phyloP scores from a whole-genome alignment of 2,329 filamentous ascomycete species.

The Cladobotryum protrusum region DNA sequence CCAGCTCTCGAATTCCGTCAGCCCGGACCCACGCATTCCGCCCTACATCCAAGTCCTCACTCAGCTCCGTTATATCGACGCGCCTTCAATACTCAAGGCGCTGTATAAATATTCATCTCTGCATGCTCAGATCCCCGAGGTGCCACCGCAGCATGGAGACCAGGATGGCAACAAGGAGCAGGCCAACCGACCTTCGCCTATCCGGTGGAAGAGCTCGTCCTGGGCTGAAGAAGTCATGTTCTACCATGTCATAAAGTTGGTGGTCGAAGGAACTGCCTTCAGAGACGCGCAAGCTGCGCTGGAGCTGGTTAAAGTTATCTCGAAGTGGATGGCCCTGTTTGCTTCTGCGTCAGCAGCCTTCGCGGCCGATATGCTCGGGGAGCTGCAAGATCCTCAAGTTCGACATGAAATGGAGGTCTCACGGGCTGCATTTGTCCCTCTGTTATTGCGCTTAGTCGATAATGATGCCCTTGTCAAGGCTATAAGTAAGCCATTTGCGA shows the following conservation, averaged over 20 bases:
- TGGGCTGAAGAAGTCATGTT: slow-evolving; percentile 82
- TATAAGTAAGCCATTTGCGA: slow-evolving; percentile 46
- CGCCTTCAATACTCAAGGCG: slow-evolving; percentile 47
- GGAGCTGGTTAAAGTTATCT: slow-evolving; percentile 43
- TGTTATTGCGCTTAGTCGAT: slow-evolving; percentile 57
- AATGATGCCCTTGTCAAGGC: slow-evolving; percentile 49
- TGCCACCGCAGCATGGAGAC: slow-evolving; percentile 2
- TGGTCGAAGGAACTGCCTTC: slow-evolving; percentile 52
- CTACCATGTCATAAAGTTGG: slow-evolving; percentile 84
- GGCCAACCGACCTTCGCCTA: slow-evolving; percentile 16
- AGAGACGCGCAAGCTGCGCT: slow-evolving; percentile 41
- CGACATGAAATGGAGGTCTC: slow-evolving; percentile 55
- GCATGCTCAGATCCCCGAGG: slow-evolving; percentile 25
- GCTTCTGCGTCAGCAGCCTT: slow-evolving; percentile 45
- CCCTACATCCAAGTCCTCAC: slow-evolving; percentile 54
- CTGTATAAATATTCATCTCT: slow-evolving; percentile 53
- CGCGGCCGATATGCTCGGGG: slow-evolving; percentile 41
- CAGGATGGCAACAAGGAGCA: slow-evolving; percentile 15
- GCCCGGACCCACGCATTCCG: slow-evolving; percentile 52
- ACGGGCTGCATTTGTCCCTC: slow-evolving; percentile 56
- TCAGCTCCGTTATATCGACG: slow-evolving; percentile 45
- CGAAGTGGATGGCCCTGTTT: slow-evolving; percentile 55
- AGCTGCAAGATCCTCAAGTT: slow-evolving; percentile 37
- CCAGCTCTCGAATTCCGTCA: slow-evolving; percentile 39
- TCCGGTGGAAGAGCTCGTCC: slow-evolving; percentile 52